Percentiles rank a stretch among this genome's conserved stretches.
phyloP scores from a whole-genome alignment of 2,329 filamentous ascomycete species.

The Cladosporium sp. region DNA sequence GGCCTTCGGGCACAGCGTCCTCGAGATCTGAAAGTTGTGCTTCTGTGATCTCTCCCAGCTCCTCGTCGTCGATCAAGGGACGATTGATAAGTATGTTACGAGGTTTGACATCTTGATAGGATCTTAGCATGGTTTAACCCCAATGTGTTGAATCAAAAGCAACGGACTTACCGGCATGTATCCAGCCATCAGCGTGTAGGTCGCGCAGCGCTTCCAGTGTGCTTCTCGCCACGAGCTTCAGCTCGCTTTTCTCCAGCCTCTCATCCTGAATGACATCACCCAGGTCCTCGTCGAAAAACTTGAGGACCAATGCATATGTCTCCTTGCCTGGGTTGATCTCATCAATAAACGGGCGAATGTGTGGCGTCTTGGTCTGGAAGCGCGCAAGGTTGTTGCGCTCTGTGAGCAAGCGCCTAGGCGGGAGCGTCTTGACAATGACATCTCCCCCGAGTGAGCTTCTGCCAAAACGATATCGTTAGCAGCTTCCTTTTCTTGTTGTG shows the following conservation, averaged over 20 bases:
- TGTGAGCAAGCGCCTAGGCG: conserved; percentile 2
- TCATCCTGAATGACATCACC: neutral
- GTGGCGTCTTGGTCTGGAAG: conserved; percentile 5
- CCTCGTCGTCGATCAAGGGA: conserved; percentile 16
- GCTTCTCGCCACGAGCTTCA: conserved; percentile 15
- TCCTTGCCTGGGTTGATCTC: neutral
- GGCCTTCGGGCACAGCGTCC: conserved; percentile 5
- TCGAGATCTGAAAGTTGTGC: conserved; percentile 28
- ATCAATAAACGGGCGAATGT: conserved; percentile 13
- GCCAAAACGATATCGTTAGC: neutral
- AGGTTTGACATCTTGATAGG: conserved; percentile 29
- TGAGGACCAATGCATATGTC: conserved; percentile 3
- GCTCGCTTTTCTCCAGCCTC: conserved; percentile 1
- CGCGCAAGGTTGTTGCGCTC: conserved; percentile 11
- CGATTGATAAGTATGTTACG: conserved; percentile 37
- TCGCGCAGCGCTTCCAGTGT: conserved; percentile 23
- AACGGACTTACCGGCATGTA: conserved; percentile 24
- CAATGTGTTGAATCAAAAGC: neutral
- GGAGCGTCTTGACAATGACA: conserved; percentile 12
- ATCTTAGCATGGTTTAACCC: neutral
- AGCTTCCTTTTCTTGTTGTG: neutral
- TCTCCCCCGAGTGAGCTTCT: neutral
- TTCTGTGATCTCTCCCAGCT: conserved; percentile 24
- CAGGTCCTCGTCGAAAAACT: conserved; percentile 6
- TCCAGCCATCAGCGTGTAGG: conserved; percentile 25